These are phyloP conservation scores for Eragrostis curvula DNA, from an alignment of 176 grass and related monocot species.

Conservation along the genomic window DNA sequence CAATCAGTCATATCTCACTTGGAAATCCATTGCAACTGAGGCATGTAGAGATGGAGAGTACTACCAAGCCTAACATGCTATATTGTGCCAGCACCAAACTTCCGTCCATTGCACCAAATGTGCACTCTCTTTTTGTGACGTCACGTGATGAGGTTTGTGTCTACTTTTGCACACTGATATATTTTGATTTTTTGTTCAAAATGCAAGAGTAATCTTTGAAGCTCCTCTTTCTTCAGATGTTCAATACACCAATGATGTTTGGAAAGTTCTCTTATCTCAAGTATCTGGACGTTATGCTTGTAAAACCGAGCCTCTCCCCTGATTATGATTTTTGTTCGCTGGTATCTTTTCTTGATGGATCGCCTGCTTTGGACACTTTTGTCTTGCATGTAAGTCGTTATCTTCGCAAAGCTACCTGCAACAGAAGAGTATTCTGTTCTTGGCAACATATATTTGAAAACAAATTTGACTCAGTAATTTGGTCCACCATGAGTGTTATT, in stretches of 20 bases:
- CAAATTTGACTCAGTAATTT: no score
- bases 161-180: not conserved
- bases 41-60: not conserved
- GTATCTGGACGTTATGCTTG: slow-evolving; percentile 1
- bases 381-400: not conserved
- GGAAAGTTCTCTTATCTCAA: slow-evolving; percentile 25
- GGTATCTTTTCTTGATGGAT: not conserved
- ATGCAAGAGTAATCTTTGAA: not conserved
- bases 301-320: not conserved
- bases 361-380: slow-evolving; percentile 13
- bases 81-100: slow-evolving; percentile 26
- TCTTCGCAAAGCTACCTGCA: not conserved
- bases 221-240: not conserved
- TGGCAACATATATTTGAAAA: no score
- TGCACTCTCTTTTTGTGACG: not conserved
- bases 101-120: slow-evolving; percentile 23
- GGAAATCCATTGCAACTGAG: not conserved
- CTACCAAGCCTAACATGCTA: not conserved
- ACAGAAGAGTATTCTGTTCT: no score
- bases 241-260: slow-evolving; percentile 11
- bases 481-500: no score
- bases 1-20: slow-evolving; percentile 27
- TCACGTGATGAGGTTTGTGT: not conserved
- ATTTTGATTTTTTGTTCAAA: not conserved
- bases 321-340: slow-evolving; percentile 1